These are phyloP conservation scores for Entophlyctis luteolus DNA, from an alignment of 192 early-diverging fungal species.

Conservation along the genomic window DNA sequence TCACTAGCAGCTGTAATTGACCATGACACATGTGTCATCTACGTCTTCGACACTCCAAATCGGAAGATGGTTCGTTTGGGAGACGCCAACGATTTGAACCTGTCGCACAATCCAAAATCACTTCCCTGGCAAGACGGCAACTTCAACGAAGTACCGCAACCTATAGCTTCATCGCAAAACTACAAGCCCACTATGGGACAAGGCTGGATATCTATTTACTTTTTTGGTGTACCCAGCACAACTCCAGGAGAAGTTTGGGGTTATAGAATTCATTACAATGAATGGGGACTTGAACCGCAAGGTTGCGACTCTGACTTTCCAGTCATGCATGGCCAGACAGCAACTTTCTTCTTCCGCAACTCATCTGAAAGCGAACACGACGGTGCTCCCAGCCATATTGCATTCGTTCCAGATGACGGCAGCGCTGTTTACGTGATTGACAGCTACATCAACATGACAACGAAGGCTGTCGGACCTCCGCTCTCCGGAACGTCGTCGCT, in stretches of 20 bases:
- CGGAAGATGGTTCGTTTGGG: constrained; percentile 19
- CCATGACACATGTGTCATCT: constrained; percentile 24
- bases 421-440: constrained; percentile 9
- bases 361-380: constrained; percentile 6
- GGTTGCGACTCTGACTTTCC: not conserved
- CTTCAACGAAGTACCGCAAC: constrained; percentile 1
- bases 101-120: not conserved
- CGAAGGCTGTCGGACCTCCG: not conserved
- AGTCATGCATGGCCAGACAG: constrained; percentile 15
- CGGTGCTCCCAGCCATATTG: constrained; percentile 18
- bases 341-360: constrained; percentile 14
- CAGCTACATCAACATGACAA: constrained; percentile 22
- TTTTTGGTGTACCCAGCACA: constrained; percentile 17
- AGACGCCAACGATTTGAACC: constrained; percentile 13
- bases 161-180: not conserved
- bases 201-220: constrained; percentile 22
- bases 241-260: constrained; percentile 12
- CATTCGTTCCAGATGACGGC: constrained; percentile 18
- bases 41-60: constrained; percentile 13
- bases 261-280: constrained; percentile 21
- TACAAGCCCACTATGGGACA: constrained; percentile 18
- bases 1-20: constrained; percentile 20
- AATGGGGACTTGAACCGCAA: constrained; percentile 16
- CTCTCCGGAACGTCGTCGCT: not conserved
- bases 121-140: constrained; percentile 9